A percentile compares a stretch with the other conserved stretches of the same genome.
Evolutionary conservation across 106 monocot genomes (phyloP).

Genomic region (Posidonia australis): DNA sequence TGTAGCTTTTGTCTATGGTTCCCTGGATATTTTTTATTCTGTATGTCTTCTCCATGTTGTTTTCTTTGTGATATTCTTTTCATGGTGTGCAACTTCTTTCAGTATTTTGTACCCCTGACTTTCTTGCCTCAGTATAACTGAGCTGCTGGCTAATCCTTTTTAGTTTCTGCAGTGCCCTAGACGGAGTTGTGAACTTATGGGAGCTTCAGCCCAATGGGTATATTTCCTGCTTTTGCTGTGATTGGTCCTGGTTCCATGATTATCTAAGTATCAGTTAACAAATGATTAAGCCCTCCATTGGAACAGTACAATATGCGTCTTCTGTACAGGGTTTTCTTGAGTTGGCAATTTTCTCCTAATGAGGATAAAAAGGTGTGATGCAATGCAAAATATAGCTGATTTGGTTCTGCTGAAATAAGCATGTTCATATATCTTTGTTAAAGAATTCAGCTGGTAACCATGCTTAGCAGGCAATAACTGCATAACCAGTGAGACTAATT

Average conservation of each 20-base stretch:
- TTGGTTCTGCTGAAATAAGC: no score
- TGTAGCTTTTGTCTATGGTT: no score
- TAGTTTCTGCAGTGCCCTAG: constrained; percentile 13
- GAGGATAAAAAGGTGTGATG: no score
- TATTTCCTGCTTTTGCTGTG: not conserved
- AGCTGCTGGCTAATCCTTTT: not conserved
- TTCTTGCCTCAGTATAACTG: not conserved
- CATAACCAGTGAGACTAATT: no score
- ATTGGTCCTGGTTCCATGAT: not conserved
- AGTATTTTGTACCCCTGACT: not conserved
- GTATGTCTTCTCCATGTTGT: not conserved
- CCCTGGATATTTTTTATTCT: not conserved
- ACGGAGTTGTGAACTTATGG: constrained; percentile 23
- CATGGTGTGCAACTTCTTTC: not conserved
- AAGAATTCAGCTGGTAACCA: no score
- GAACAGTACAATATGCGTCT: no score
- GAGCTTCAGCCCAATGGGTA: constrained; percentile 7
- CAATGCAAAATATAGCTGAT: no score
- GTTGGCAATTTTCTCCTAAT: no score
- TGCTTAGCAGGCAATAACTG: no score
- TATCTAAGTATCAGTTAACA: not conserved
- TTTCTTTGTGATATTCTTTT: not conserved
- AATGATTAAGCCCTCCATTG: not conserved
- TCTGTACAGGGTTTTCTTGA: no score
- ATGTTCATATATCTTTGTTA: no score